Percentiles rank a stretch among this genome's conserved stretches.
Conservation (phyloP, 2,329 filamentous ascomycete genomes). For the Alternaria arbusti region DNA sequence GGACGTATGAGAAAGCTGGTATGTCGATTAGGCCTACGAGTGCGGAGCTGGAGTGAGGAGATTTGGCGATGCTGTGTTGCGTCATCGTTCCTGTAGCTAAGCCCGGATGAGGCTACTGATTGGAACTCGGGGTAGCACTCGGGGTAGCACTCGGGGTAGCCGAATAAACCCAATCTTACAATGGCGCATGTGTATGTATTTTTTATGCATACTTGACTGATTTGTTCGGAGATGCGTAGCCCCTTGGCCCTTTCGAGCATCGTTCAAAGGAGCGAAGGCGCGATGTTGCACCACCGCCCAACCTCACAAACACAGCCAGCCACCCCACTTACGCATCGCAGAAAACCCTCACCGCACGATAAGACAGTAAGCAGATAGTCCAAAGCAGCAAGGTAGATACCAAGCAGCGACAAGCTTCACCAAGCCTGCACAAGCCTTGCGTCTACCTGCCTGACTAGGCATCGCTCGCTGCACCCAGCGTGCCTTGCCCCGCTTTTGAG, state of each 20-base stretch:
- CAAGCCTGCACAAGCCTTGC: constrained; percentile 23
- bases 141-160: not conserved
- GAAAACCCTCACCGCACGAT: not conserved
- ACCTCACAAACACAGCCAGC: not conserved
- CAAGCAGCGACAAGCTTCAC: constrained; percentile 24
- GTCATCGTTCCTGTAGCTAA: not conserved
- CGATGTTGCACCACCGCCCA: not conserved
- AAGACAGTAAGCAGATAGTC: not conserved
- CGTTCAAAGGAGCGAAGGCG: not conserved
- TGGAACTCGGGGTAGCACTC: not conserved
- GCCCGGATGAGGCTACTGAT: not conserved
- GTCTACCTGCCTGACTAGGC: constrained; percentile 18
- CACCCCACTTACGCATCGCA: not conserved
- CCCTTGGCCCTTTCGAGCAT: not conserved
- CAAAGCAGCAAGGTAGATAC: not conserved
- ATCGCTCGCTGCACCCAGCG: constrained; percentile 5
- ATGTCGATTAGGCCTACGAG: constrained; percentile 29
- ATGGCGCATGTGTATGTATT: not conserved
- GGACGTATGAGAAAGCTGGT: constrained; percentile 42
- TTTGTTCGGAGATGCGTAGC: not conserved
- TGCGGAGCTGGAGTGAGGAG: constrained; percentile 10
- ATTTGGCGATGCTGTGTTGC: not conserved
- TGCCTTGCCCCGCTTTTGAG: constrained; percentile 9
- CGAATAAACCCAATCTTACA: not conserved
- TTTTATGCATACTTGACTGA: not conserved